Evolutionary conservation across 148 eudicot genomes (phyloP), one percentile per base, ranked within the genome.

Genomic region (Pouteria glomerata): DNA sequence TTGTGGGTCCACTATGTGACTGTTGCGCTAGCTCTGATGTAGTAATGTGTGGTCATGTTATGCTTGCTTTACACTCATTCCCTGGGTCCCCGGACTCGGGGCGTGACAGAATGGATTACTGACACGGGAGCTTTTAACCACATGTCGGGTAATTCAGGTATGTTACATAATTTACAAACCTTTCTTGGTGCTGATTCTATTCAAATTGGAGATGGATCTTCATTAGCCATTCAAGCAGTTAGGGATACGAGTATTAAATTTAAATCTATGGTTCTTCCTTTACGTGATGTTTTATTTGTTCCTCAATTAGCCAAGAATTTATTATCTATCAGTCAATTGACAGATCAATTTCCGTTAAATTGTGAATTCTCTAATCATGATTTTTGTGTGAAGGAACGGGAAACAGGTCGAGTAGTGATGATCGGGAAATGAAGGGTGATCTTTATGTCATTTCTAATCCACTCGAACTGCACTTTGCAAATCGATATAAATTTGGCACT

Each of bases 301-400:
- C 64, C 64, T 11, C 0, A 10, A 3, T 31, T 60, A 30, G n/a
- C 64, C 1, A 30, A 30, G 8, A 60, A 60, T 15, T 30, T 60
- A 3, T 31, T 60, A 1, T 31, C 41, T 14, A 23, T 51, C 1
- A 19, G 56, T n/a, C 56, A 51, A 19, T 18, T 51, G 2, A 10
- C 56, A 1, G 0, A 12, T 31, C 19, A 60, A 30, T 33, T 60
- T 12, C 64, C 68, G 6, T 1, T 39, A 19, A 63, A 63, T 63
- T 63, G 48, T 37, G 68, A 63, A 63, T 63, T 63, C 8, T 37
- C 68, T 63, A 11, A 63, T 23, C 29, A 19, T 21, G 26, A n/a
- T 35, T 63, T 63, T 39, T 63, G 68, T 39, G 68, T 63, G 5
- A 63, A 63, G 68, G 31, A 41, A 39, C 68, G 68, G 16, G 50